phyloP scores from a whole-genome alignment of 805 yeast species.

The Kodamaea jinghongensis region DNA sequence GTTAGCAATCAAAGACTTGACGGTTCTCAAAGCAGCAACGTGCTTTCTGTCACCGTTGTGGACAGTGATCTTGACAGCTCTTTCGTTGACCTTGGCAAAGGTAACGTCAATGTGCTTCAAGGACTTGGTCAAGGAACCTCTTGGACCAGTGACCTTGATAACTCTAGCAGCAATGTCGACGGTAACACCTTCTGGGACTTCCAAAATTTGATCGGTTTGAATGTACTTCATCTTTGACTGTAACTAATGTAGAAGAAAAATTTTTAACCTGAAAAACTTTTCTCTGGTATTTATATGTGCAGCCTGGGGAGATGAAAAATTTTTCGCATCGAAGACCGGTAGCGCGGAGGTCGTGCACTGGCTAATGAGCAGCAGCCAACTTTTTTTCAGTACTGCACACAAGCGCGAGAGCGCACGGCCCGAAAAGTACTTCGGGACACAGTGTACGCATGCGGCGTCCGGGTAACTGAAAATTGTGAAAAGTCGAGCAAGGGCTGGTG shows the following conservation, averaged over 20 bases:
- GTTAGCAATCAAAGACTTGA: constrained; percentile 91
- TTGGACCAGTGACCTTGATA: constrained; percentile 93
- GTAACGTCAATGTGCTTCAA: constrained; percentile 94
- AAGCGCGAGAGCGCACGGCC: too few species aligned
- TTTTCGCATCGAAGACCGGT: too few species aligned
- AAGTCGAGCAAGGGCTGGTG: too few species aligned
- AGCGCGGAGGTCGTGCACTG: too few species aligned
- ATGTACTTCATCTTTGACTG: constrained; percentile 65
- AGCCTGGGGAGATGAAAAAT: not conserved
- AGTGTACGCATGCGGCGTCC: too few species aligned
- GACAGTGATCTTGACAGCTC: constrained; percentile 81
- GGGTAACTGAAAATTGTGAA: too few species aligned
- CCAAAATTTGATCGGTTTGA: constrained; percentile 80
- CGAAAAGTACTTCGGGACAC: too few species aligned
- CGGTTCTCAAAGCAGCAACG: constrained; percentile 99
- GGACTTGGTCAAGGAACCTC: constrained; percentile 90
- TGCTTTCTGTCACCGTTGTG: constrained; percentile 99
- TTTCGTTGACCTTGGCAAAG: constrained; percentile 73
- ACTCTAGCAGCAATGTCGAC: constrained; percentile 88
- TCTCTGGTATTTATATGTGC: not conserved
- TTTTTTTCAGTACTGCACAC: too few species aligned
- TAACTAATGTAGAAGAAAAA: too few species aligned
- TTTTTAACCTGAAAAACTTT: not conserved
- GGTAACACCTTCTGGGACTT: constrained; percentile 88
- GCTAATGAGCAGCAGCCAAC: too few species aligned